Conservation (phyloP, 208 protist genomes). For the Wallacemonas sp. region DNA sequence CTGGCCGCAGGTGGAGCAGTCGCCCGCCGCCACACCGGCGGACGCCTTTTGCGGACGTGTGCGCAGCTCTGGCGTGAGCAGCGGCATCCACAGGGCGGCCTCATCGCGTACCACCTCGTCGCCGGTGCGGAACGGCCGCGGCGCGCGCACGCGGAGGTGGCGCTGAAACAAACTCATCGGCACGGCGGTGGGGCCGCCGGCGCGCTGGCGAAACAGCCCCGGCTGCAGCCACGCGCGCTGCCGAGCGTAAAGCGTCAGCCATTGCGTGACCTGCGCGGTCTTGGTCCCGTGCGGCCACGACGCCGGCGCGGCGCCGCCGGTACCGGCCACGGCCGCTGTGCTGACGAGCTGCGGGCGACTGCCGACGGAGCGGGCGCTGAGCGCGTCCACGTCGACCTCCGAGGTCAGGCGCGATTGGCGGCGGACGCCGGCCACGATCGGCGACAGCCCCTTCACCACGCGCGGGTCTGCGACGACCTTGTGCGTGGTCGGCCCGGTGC, state of each 20-base stretch:
- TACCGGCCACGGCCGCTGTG: not conserved
- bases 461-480: not conserved
- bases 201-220: constrained; percentile 8
- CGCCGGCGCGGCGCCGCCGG: not conserved
- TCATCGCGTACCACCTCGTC: constrained; percentile 3
- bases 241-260: constrained; percentile 11
- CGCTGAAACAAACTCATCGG: constrained; percentile 9
- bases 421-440: not conserved
- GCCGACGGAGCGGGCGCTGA: not conserved
- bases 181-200: not conserved
- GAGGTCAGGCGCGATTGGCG: not conserved
- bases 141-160: not conserved
- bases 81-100: constrained; percentile 11
- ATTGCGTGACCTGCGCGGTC: constrained; percentile 1
- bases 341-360: constrained; percentile 9
- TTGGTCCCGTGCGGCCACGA: not conserved
- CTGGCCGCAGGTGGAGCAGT: not conserved
- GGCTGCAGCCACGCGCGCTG: constrained; percentile 11
- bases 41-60: not conserved
- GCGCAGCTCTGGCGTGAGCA: constrained; percentile 4
- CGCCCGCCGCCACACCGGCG: not conserved
- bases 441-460: not conserved
- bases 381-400: not conserved
- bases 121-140: not conserved
- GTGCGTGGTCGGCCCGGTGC: not conserved